Percentiles rank a stretch among this genome's conserved stretches.
phyloP scores from a whole-genome alignment of 1,139 yeast species.

The Saccharomycopsis crataegensis region DNA sequence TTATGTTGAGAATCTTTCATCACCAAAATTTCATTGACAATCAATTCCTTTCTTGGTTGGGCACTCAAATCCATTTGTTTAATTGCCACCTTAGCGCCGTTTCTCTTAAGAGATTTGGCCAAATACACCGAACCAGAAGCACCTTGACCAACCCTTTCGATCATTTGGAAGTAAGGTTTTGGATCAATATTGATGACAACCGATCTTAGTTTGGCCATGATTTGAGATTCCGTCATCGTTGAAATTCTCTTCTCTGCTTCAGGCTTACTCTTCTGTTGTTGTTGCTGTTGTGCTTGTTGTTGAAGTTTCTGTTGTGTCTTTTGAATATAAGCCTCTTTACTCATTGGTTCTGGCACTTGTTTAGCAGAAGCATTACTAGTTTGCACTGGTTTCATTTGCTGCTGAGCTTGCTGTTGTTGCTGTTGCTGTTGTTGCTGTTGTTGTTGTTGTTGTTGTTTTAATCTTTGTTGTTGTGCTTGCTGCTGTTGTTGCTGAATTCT shows the following conservation, averaged over 20 bases:
- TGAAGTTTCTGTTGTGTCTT: constrained; percentile 17
- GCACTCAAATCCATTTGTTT: constrained; percentile 24
- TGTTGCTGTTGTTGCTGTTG: constrained; percentile 20
- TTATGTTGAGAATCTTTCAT: constrained; percentile 92
- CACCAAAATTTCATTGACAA: constrained; percentile 88
- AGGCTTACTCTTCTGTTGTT: constrained; percentile 24
- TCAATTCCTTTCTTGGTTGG: constrained; percentile 85
- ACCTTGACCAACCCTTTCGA: constrained; percentile 98
- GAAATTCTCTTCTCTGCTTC: constrained; percentile 42
- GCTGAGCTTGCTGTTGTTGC: constrained; percentile 20
- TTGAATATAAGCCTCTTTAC: constrained; percentile 18
- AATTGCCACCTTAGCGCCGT: constrained; percentile 23
- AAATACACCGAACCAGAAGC: constrained; percentile 95
- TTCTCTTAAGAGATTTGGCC: constrained; percentile 55
- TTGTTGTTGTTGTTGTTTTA: constrained; percentile 15
- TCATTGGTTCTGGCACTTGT: constrained; percentile 18
- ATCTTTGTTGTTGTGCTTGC: constrained; percentile 22
- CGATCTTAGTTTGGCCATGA: constrained; percentile 73
- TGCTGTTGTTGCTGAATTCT: constrained; percentile 18
- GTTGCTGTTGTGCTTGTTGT: constrained; percentile 27
- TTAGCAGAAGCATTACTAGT: constrained; percentile 19
- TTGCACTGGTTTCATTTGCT: constrained; percentile 6
- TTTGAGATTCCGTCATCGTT: constrained; percentile 77
- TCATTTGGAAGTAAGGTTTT: constrained; percentile 71
- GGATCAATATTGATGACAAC: constrained; percentile 86